Conservation (phyloP, 2,329 filamentous ascomycete species). For the Rutstroemia sp. region DNA sequence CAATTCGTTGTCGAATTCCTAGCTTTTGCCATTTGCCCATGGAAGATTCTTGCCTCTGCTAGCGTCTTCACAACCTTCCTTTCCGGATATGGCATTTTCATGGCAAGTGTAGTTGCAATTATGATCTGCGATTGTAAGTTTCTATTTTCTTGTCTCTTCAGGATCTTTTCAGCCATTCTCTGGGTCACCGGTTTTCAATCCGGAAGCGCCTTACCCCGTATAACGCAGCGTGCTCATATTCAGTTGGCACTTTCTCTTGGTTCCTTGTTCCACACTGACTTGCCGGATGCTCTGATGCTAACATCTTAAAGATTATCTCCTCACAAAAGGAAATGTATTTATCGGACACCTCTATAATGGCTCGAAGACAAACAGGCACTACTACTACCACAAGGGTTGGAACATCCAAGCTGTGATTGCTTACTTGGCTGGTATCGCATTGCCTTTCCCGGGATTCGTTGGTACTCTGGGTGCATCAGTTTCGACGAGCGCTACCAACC, state of each 20-base stretch:
- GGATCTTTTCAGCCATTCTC: background rate
- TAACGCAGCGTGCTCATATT: too few relatives aligned
- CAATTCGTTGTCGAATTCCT: constrained; percentile 46
- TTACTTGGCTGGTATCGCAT: constrained; percentile 29
- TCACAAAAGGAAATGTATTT: constrained; percentile 32
- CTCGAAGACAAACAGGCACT: constrained; percentile 26
- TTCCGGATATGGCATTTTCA: constrained; percentile 54
- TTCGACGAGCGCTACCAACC: constrained; percentile 25
- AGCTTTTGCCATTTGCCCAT: constrained; percentile 50
- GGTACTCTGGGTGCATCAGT: constrained; percentile 30
- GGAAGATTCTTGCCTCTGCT: constrained; percentile 56
- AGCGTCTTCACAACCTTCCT: constrained; percentile 56
- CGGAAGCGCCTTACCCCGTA: too few relatives aligned
- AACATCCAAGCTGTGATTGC: constrained; percentile 32
- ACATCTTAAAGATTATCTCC: constrained; percentile 30
- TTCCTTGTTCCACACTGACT: too few relatives aligned
- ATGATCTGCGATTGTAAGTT: constrained; percentile 23
- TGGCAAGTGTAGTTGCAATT: constrained; percentile 38
- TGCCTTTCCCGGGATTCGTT: constrained; percentile 32
- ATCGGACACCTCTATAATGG: constrained; percentile 30
- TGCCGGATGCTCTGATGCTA: background rate
- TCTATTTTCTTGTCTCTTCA: background rate
- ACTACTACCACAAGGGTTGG: constrained; percentile 30
- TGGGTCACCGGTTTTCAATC: background rate
- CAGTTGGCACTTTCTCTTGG: too few relatives aligned